phyloP scores from a whole-genome alignment of 805 yeast species.

The Millerozyma miso region DNA sequence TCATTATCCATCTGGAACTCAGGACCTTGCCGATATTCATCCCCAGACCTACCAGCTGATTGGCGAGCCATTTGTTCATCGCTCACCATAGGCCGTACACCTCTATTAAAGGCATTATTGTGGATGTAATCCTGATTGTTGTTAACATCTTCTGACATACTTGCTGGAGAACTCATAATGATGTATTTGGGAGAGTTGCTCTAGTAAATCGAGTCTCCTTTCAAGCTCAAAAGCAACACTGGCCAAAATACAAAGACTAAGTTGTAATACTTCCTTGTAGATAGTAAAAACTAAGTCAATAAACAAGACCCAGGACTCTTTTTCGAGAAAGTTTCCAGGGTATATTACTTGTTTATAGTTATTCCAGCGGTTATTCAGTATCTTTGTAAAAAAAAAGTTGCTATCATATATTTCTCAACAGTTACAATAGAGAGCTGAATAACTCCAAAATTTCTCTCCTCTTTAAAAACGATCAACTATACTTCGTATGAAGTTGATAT shows the following conservation, averaged over 20 bases:
- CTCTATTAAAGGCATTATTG: neutral
- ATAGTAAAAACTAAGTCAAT: too few species aligned
- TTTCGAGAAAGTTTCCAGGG: neutral
- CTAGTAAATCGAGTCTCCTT: too few species aligned
- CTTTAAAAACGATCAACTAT: neutral
- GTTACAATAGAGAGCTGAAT: neutral
- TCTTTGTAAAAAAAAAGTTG: too few species aligned
- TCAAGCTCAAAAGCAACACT: too few species aligned
- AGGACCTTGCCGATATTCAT: conserved; percentile 1
- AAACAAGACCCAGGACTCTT: too few species aligned
- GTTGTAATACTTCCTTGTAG: too few species aligned
- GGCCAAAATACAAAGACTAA: too few species aligned
- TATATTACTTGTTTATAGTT: neutral
- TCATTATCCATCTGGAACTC: conserved; percentile 34
- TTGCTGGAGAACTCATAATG: conserved; percentile 5
- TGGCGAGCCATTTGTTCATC: neutral
- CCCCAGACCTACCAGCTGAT: neutral
- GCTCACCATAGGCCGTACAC: neutral
- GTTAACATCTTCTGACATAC: conserved; percentile 4
- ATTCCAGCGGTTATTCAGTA: neutral
- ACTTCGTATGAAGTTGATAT: neutral
- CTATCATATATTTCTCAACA: neutral
- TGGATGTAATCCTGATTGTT: neutral
- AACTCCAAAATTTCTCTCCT: neutral
- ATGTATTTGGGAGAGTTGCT: too few species aligned